phyloP scores from a whole-genome alignment of 352 stramenopile genomes.

The Pythium periplocum region DNA sequence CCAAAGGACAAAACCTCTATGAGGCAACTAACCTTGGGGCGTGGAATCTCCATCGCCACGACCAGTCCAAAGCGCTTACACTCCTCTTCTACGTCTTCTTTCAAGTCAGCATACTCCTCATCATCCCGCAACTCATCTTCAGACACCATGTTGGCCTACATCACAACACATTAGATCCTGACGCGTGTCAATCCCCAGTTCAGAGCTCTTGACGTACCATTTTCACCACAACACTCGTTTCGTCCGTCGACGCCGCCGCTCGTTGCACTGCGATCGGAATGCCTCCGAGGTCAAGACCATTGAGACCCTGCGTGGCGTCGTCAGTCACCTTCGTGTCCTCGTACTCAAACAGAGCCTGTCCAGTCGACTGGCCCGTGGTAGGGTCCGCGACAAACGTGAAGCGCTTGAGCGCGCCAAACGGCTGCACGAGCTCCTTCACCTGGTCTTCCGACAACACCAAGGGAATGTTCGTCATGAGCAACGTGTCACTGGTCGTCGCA shows the following conservation, averaged over 20 bases:
- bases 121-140: constrained; percentile 82
- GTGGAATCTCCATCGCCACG: constrained; percentile 66
- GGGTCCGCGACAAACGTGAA: constrained; percentile 64
- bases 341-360: constrained; percentile 81
- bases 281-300: constrained; percentile 74
- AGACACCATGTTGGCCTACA: constrained; percentile 81
- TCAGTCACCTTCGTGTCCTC: constrained; percentile 47
- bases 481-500: not conserved
- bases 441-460: constrained; percentile 68
- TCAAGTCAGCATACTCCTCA: constrained; percentile 82
- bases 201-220: constrained; percentile 37
- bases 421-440: constrained; percentile 79
- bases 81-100: constrained; percentile 87
- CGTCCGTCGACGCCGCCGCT: constrained; percentile 33
- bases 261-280: constrained; percentile 59
- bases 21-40: constrained; percentile 53
- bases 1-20: no score
- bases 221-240: constrained; percentile 58
- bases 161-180: constrained; percentile 1
- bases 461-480: constrained; percentile 84
- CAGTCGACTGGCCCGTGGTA: constrained; percentile 39
- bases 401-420: constrained; percentile 69
- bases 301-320: constrained; percentile 62
- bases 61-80: constrained; percentile 84
- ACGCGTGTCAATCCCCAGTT: not conserved